Base-by-base conservation (phyloP, 2,329 filamentous ascomycete genomes). In the Cladosporium cucumerinum region DNA sequence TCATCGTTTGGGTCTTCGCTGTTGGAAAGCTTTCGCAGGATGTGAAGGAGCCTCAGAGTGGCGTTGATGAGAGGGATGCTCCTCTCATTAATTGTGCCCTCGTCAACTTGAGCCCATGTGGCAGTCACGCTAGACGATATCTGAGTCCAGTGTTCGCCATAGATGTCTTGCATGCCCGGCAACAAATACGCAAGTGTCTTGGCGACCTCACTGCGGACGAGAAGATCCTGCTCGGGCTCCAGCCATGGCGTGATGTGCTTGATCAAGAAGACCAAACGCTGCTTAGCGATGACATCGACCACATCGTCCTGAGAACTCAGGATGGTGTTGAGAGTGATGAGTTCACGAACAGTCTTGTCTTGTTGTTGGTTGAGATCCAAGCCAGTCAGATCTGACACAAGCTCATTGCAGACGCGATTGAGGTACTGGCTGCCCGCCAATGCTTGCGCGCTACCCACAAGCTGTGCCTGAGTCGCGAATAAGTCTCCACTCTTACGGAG, bases 81-180 rank as follows among this genome's bases (percentile, higher is more conserved):
- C 18, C 57, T 57, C 39, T 74, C 74, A 10, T 69, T 63, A 21
- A 66, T 58, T 10, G 36, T 36, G 14, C 51, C 54, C n/a, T 25
- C 25, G n/a, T 51, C 57, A 30, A 58, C 54, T 26, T 66, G 63
- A 21, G 68, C 65, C 80, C 80, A 82, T 23, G 73, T 73, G 4
- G 65, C 66, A 1, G 74, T 71, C n/a, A 82, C 61, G 3, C 72
- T 72, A 8, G 70, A 69, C 16, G 82, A 62, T 6, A 80, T 73
- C 16, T 79, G 73, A 59, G 88, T 85, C 95, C 95, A 99, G 73
- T 97, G 91, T 0, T 90, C 86, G 0, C 94, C 95, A 71, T 97
- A 97, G 0, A 97, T 87, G 55, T 93, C 89, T 65, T 87, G 85
- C 70, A 97, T 89, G 48, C 85, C 85, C 1, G 91, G 91, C 0